phyloP scores from a whole-genome alignment of 148 eudicot genomes.

The Rhododendron ovatum region DNA sequence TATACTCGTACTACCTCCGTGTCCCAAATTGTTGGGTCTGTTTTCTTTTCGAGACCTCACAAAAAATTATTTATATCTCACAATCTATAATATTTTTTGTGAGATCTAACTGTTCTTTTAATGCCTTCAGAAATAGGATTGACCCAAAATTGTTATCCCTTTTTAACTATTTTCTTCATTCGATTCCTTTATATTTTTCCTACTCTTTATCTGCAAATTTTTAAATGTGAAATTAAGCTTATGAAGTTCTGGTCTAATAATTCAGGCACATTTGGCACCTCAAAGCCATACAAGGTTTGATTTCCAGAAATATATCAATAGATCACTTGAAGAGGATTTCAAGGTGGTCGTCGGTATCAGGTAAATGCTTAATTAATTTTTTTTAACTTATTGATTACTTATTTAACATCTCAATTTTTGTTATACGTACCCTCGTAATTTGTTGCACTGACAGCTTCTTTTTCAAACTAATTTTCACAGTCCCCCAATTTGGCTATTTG shows the following conservation, averaged over 20 bases:
- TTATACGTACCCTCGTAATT: background rate
- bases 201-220: background rate
- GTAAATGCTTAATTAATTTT: conserved; percentile 14
- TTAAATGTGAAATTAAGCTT: background rate
- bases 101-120: too few species aligned
- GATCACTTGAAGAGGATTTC: conserved; percentile 67
- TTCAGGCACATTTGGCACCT: conserved; percentile 61
- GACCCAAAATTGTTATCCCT: background rate
- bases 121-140: too few species aligned
- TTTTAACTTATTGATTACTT: background rate
- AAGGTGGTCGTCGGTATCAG: conserved; percentile 59
- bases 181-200: background rate
- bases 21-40: too few species aligned
- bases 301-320: conserved; percentile 57
- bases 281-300: conserved; percentile 49
- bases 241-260: background rate
- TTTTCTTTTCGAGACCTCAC: too few species aligned
- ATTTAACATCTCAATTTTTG: background rate
- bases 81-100: too few species aligned
- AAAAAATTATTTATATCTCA: too few species aligned
- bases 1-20: too few species aligned
- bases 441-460: background rate
- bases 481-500: conserved; percentile 57
- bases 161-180: background rate
- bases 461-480: conserved; percentile 22